A percentile compares a stretch with the other conserved stretches of the same genome.
phyloP scores from a whole-genome alignment of 2,329 filamentous ascomycete species.

The Trichoderma sp. region DNA sequence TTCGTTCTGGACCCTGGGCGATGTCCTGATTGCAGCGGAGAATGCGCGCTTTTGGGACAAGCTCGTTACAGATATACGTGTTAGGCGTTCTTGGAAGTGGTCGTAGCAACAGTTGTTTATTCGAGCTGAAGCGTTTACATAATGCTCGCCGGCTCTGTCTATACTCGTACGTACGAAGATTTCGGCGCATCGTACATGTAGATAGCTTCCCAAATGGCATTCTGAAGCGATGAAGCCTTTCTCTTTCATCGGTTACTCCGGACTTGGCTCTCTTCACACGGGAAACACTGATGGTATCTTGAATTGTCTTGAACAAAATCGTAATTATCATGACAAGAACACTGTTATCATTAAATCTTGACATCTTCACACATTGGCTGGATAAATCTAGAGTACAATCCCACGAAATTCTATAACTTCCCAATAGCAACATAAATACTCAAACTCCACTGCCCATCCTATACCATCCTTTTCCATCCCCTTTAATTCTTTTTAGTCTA shows the following conservation, averaged over 20 bases:
- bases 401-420: constrained; percentile 25
- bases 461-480: not conserved
- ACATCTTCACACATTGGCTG: constrained; percentile 11
- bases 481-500: not conserved
- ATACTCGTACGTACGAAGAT: not conserved
- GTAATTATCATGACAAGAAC: constrained; percentile 11
- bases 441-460: constrained; percentile 18
- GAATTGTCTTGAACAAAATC: not conserved
- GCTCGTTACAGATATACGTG: constrained; percentile 13
- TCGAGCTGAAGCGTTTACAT: not conserved
- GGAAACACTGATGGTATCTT: not conserved
- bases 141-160: not conserved
- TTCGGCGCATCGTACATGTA: no score
- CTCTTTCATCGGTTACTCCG: not conserved
- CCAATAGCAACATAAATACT: constrained; percentile 23
- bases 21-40: not conserved
- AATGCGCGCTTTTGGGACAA: constrained; percentile 8
- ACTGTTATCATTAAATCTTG: constrained; percentile 22
- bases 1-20: constrained; percentile 17
- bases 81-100: not conserved
- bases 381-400: constrained; percentile 27
- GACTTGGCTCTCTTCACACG: not conserved
- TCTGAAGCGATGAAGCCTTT: not conserved
- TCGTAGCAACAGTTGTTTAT: not conserved
- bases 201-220: not conserved